Evolutionary conservation across 495 filamentous ascomycete species (phyloP), one percentile per base, ranked within the genome.

Genomic region (Oidiodendron maius): DNA sequence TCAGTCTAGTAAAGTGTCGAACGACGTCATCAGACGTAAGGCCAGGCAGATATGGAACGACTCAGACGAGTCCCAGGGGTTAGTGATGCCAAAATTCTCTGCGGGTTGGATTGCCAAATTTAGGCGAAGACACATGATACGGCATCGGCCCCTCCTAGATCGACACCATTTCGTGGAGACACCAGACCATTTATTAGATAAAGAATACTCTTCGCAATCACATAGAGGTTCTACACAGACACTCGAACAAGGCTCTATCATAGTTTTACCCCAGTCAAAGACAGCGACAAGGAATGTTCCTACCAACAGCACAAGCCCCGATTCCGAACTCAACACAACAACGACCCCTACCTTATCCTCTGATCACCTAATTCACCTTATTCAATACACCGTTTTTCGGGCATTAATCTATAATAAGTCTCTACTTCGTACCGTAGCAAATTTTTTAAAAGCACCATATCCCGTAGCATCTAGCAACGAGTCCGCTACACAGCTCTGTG

Each of bases 341-440:
- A 30, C 40, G 22, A 26, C 23, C 36, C 46, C 34, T 21, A 38
- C 32, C 22, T 40, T 55, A 15, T 50, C 52, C 2, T 40, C 47
- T 20, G 52, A 55, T 40, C 52, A 55, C 17, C 52, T 50, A 3
- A 22, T 55, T 25, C 46, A 50, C 25, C 47, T 55, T 6, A 50
- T 55, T 28, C 46, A 55, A 22, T 20, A 55, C 52, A 55, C 50
- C 25, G 47, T 50, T 25, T 46, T 40, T 21, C 46, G 47, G 3
- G 52, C 40, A 16, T 16, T 55, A 15, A 46, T 55, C 9, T 25
- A 34, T 47, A 55, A 55, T 26, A 55, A 50, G 20, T 18, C 41
- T 23, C 13, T 55, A 8, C 21, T 55, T 9, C 20, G 11, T 20
- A 21, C 21, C 23, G 24, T 28, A 23, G 41, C 45, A 22, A 10